phyloP scores from a whole-genome alignment of 2,329 filamentous ascomycete species.

The Cyphellophora attinorum region DNA sequence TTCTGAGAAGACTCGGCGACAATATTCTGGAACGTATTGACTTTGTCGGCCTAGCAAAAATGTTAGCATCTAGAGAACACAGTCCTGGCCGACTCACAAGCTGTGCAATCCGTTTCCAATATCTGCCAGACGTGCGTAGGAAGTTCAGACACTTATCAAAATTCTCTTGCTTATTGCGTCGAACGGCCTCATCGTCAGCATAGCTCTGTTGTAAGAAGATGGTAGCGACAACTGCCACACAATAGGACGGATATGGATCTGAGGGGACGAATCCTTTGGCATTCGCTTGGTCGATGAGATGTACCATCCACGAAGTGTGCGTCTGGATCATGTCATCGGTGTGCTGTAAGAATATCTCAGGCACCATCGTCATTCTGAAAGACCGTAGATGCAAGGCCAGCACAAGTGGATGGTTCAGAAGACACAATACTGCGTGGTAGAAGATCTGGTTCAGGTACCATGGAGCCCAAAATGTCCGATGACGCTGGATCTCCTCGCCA shows the following conservation, averaged over 20 bases:
- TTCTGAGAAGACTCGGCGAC: conserved; percentile 35
- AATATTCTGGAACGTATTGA: conserved; percentile 33
- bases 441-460: conserved; percentile 45
- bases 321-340: conserved; percentile 42
- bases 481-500: conserved; percentile 31
- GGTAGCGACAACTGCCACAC: conserved; percentile 43
- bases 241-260: conserved; percentile 40
- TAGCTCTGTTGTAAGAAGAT: conserved; percentile 47
- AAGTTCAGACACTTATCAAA: conserved; percentile 38
- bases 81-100: conserved; percentile 24
- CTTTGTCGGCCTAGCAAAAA: conserved; percentile 29
- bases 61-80: conserved; percentile 1
- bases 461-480: conserved; percentile 44
- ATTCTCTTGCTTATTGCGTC: conserved; percentile 32
- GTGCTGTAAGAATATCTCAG: conserved; percentile 46
- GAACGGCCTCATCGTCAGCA: conserved; percentile 29
- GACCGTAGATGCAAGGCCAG: conserved; percentile 43
- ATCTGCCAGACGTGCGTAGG: conserved; percentile 29
- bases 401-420: conserved; percentile 46
- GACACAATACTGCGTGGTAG: conserved; percentile 43
- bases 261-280: conserved; percentile 37
- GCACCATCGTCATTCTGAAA: conserved; percentile 39
- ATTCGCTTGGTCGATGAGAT: conserved; percentile 39
- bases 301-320: conserved; percentile 45
- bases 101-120: conserved; percentile 37